Evolutionary conservation across 192 early-diverging fungal genomes (phyloP), one percentile per base, ranked within the genome.

Genomic region (Coemansia sp.): DNA sequence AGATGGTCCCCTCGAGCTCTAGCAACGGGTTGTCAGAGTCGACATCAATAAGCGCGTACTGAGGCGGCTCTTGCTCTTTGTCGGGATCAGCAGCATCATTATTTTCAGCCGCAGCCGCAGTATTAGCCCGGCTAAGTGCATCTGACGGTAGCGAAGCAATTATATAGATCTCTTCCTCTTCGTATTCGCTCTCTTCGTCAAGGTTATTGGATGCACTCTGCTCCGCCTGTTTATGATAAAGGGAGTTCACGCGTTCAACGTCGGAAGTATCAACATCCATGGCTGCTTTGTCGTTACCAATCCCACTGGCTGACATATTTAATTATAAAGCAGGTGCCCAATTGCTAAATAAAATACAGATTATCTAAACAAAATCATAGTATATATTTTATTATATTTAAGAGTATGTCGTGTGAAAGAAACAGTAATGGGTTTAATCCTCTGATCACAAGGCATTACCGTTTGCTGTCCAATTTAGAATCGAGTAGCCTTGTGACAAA

Each of bases 1-100:
- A 71, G 9, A 77, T 77, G 5, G 25, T 11, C 8, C 74, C 74
- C 21, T 77, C 74, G 22, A 77, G 53, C 49, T 77, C 74, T 5
- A 77, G 54, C 44, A 77, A 38, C 18, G 74, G 74, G 4, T 48
- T 55, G 10, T 71, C 64, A 5, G 74, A 59, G 29, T 67, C 74
- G 14, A 71, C 29, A 25, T 69, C 74, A n/a, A 77, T 58, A 3
- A 77, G 22, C 31, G 74, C 67, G 38, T 71, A 77, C 21, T 71
- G 47, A 18, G 67, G 55, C 4, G 9, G n/a, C 27, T 14, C 23
- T 30, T 32, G 28, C 4, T 30, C 19, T 0, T 53, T 29, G 27
- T 14, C 44, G 16, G 22, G 16, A 31, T 57, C 54, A 3, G 11
- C 24, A 6, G 22, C 14, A 12, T 24, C 51, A 35, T 48, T 24